Evolutionary conservation across 768 basidiomycete species (phyloP).

Genomic region (Pisolithus orientalis): DNA sequence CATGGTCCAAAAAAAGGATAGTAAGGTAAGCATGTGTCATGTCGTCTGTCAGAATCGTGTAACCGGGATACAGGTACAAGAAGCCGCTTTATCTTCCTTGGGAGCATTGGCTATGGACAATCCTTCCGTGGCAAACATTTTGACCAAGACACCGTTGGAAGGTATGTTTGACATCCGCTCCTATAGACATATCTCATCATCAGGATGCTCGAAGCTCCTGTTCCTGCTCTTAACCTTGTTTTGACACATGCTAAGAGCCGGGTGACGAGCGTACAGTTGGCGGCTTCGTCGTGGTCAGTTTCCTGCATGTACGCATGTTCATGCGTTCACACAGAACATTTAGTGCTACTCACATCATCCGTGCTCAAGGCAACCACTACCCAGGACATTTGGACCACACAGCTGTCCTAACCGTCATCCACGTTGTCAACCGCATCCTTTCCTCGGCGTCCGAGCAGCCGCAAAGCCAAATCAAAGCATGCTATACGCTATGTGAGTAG

Average conservation of each 20-base stretch:
- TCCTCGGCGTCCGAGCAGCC: constrained; percentile 35
- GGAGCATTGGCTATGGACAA: constrained; percentile 66
- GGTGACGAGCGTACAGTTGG: constrained; percentile 55
- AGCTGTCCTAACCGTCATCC: constrained; percentile 55
- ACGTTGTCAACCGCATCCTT: constrained; percentile 61
- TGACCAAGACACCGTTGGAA: constrained; percentile 41
- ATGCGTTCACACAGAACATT: neutral
- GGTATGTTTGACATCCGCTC: constrained; percentile 27
- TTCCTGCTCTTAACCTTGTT: constrained; percentile 32
- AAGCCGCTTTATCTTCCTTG: constrained; percentile 57
- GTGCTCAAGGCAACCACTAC: constrained; percentile 36
- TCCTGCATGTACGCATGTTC: neutral
- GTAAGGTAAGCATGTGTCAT: constrained; percentile 36
- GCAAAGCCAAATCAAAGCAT: constrained; percentile 54
- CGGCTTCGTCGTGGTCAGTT: constrained; percentile 62
- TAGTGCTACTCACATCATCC: constrained; percentile 59
- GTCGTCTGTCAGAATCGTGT: neutral
- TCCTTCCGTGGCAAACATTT: constrained; percentile 38
- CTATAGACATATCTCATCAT: constrained; percentile 3
- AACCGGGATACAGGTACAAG: constrained; percentile 44
- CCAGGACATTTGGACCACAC: constrained; percentile 35
- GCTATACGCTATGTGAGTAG: constrained; percentile 67
- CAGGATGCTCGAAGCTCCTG: constrained; percentile 4
- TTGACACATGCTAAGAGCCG: constrained; percentile 54
- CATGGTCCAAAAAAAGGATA: constrained; percentile 45